Evolutionary conservation across 2,329 filamentous ascomycete species (phyloP).

Genomic region (Penicillium brasilianum): DNA sequence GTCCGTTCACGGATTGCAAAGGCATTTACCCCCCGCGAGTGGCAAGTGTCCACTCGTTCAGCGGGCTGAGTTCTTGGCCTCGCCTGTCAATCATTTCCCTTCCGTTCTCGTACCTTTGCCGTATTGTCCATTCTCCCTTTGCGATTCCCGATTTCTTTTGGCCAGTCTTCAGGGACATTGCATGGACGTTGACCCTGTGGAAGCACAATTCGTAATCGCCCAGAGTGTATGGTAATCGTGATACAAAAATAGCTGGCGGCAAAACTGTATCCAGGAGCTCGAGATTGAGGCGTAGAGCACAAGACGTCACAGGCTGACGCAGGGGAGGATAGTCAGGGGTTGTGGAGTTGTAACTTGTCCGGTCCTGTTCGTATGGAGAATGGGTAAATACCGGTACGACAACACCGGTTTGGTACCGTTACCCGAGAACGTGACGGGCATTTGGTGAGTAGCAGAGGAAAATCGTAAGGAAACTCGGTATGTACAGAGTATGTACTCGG

Average conservation of each 20-base stretch:
- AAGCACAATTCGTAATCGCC: neutral
- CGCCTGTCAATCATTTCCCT: slow-evolving; percentile 7
- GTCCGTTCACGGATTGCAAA: slow-evolving; percentile 16
- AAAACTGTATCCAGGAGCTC: neutral
- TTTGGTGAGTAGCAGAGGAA: neutral
- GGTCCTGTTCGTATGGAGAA: too few relatives aligned
- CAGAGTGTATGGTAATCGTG: neutral
- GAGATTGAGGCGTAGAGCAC: slow-evolving; percentile 12
- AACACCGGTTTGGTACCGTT: neutral
- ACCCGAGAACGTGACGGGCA: neutral
- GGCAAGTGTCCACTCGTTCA: slow-evolving; percentile 23
- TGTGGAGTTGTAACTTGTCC: slow-evolving; percentile 8
- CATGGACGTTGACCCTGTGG: neutral
- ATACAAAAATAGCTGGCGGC: neutral
- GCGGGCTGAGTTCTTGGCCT: neutral
- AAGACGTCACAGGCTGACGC: slow-evolving; percentile 37
- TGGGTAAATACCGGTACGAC: neutral
- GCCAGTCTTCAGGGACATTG: neutral
- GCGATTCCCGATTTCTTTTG: neutral
- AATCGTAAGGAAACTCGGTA: neutral
- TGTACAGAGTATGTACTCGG: neutral
- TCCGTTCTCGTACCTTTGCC: slow-evolving; percentile 11
- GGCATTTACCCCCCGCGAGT: slow-evolving; percentile 27
- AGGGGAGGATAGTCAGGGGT: slow-evolving; percentile 34
- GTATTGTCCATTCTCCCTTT: neutral